Conservation (phyloP, 805 yeast genomes). For the Candida arabinofermentans region DNA sequence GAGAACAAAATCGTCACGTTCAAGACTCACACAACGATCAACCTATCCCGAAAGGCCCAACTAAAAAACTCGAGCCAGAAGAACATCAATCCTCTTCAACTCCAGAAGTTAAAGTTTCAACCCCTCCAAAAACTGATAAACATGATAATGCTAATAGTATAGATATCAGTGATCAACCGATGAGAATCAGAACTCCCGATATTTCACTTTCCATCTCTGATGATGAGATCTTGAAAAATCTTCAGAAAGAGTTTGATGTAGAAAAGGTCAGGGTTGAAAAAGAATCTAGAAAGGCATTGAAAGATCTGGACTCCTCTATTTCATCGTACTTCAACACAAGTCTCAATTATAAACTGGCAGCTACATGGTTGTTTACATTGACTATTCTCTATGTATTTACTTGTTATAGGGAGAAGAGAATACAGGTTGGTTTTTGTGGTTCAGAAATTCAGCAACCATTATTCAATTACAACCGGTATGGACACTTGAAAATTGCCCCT, state of each 20-base stretch:
- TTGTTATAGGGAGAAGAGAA: constrained; percentile 49
- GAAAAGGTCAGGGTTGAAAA: constrained; percentile 20
- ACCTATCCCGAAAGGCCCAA: constrained; percentile 11
- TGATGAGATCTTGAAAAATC: constrained; percentile 15
- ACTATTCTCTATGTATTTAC: constrained; percentile 10
- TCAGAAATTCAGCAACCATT: constrained; percentile 44
- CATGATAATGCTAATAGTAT: neutral
- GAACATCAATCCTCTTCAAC: neutral
- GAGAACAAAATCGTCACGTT: neutral
- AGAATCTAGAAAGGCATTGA: constrained; percentile 21
- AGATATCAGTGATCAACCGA: neutral
- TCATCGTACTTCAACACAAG: constrained; percentile 4
- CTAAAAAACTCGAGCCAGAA: constrained; percentile 1
- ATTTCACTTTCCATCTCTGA: constrained; percentile 6
- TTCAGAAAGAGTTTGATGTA: constrained; percentile 20
- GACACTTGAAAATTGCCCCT: constrained; percentile 12
- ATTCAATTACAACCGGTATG: constrained; percentile 14
- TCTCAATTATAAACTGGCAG: constrained; percentile 7
- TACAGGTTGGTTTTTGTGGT: constrained; percentile 75
- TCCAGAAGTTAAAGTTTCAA: neutral
- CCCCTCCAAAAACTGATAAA: neutral
- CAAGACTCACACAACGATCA: too few species aligned
- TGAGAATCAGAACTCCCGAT: constrained; percentile 18
- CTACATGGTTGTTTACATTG: constrained; percentile 13
- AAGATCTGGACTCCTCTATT: constrained; percentile 8